A percentile compares a stretch with the other conserved stretches of the same genome.
phyloP scores from a whole-genome alignment of 768 basidiomycete species.

The Rickenella mellea region DNA sequence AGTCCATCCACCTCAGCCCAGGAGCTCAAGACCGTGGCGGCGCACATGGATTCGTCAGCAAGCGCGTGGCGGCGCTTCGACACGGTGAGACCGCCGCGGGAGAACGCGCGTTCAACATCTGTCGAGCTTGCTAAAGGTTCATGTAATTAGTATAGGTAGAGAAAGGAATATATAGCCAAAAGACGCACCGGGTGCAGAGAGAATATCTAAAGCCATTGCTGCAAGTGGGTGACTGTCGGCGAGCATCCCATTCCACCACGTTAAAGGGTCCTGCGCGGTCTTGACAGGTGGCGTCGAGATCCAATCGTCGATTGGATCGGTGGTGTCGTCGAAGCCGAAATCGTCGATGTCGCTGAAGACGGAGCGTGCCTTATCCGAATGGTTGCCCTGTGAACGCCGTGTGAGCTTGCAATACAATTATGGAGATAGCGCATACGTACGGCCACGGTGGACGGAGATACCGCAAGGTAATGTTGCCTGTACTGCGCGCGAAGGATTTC shows the following conservation, averaged over 20 bases:
- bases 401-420: too few species aligned
- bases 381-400: too few species aligned
- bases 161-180: too few species aligned
- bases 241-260: neutral
- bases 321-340: too few species aligned
- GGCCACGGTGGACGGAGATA: too few species aligned
- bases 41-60: slow-evolving; percentile 14
- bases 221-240: neutral
- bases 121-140: slow-evolving; percentile 16
- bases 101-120: slow-evolving; percentile 21
- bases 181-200: slow-evolving; percentile 8
- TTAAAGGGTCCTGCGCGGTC: neutral
- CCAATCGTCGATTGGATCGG: neutral
- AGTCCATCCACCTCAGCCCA: slow-evolving; percentile 12
- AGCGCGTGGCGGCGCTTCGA: slow-evolving; percentile 18
- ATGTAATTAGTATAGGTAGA: neutral
- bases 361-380: too few species aligned
- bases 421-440: too few species aligned
- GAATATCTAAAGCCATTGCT: neutral
- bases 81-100: slow-evolving; percentile 17
- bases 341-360: too few species aligned
- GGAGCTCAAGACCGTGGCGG: slow-evolving; percentile 16
- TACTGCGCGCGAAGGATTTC: neutral
- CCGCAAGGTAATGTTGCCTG: too few species aligned
- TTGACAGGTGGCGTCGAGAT: neutral